Evolutionary conservation across 805 yeast genomes (phyloP), one percentile per base, ranked within the genome.

Genomic region (Barnettozyma siamensis): DNA sequence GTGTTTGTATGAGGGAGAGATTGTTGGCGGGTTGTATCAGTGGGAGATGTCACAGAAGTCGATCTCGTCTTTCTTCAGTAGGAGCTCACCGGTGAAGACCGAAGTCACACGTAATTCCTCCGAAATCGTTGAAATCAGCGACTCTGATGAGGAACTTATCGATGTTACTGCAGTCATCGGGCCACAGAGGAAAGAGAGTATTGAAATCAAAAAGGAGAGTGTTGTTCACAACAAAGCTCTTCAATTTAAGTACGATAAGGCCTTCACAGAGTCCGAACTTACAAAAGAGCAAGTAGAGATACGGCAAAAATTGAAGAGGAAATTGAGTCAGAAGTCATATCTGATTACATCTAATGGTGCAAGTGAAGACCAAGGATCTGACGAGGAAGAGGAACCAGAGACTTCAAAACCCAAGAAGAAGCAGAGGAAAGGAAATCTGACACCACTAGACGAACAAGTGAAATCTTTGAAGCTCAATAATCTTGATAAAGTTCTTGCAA

Each of bases 371-470:
- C 29, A 34, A n/a, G 43, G 39, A 15, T 45, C 37, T 11, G 47
- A 34, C 7, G 46, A 40, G 10, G 30, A 19, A 8, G 45, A 41
- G 2, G 47, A 37, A n/a, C 43, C 34, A 2, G 43, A 37, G 8
- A 40, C 23, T 1, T 33, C 31, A 18, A 21, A 40, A 18, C 30
- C 33, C 7, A 27, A 36, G 31, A 46, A 42, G 21, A 35, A 30
- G 24, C 38, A 34, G 43, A 51, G 43, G 35, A 30, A 42, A 29
- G 19, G 40, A 10, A 66, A 66, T 42, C 61, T 81, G 35, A 84
- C 95, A 0, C 96, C 97, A 0, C 61, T 89, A 29, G 97, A 88
- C 50, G 74, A 72, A 46, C 97, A 89, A 60, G 78, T 80, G 45
- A 65, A 79, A 23, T 81, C 78, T 3, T 63, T 93, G 38, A 88